These are phyloP conservation scores for Claviceps paspali DNA, from an alignment of 2,329 filamentous ascomycete species.

Conservation along the genomic window DNA sequence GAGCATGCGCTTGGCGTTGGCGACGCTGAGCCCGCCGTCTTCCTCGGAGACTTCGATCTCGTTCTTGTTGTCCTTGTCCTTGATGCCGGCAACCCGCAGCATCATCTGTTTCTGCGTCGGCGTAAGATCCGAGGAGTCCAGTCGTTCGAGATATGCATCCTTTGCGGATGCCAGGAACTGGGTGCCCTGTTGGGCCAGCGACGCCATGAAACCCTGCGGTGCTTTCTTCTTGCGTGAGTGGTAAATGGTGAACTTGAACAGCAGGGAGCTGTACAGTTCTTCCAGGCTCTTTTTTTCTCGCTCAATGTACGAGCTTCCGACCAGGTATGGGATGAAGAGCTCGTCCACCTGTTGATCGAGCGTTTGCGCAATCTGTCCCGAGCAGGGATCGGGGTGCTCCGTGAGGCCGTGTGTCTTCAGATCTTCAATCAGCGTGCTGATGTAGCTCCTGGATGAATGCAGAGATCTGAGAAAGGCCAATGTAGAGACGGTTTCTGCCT, in stretches of 20 bases:
- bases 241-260: slow-evolving; percentile 96
- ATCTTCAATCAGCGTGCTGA: slow-evolving; percentile 77
- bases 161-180: slow-evolving; percentile 78
- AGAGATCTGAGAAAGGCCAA: slow-evolving; percentile 81
- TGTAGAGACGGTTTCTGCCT: slow-evolving; percentile 81
- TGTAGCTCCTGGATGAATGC: slow-evolving; percentile 81
- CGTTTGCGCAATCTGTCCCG: slow-evolving; percentile 67
- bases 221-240: slow-evolving; percentile 79
- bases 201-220: slow-evolving; percentile 82
- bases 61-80: slow-evolving; percentile 59
- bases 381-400: slow-evolving; percentile 84
- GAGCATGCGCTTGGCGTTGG: slow-evolving; percentile 94
- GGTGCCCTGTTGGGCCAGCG: slow-evolving; percentile 75
- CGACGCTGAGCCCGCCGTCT: slow-evolving; percentile 67
- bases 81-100: slow-evolving; percentile 72
- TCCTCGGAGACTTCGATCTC: slow-evolving; percentile 85
- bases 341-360: slow-evolving; percentile 63
- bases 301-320: slow-evolving; percentile 56
- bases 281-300: slow-evolving; percentile 55
- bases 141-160: slow-evolving; percentile 76
- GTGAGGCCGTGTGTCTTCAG: slow-evolving; percentile 88
- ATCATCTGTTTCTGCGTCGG: slow-evolving; percentile 82
- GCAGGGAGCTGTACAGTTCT: slow-evolving; percentile 73
- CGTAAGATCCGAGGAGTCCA: slow-evolving; percentile 80
- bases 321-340: slow-evolving; percentile 55